Evolutionary conservation across 495 filamentous ascomycete genomes (phyloP).

Genomic region (Neurospora sp.): DNA sequence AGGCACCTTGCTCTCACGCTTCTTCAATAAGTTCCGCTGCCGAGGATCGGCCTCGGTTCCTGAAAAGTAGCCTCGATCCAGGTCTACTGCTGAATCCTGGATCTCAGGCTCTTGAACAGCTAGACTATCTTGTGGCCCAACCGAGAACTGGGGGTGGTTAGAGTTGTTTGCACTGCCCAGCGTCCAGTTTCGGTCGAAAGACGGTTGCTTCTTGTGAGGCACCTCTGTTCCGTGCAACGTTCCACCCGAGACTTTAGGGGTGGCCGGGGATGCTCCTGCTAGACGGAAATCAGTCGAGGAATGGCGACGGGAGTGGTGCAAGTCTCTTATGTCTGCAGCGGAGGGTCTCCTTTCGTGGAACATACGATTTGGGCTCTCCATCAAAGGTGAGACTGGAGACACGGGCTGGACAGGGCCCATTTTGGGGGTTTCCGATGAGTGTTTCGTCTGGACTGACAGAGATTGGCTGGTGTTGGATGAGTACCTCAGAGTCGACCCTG

Average conservation of each 20-base stretch:
- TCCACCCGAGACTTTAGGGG: constrained; percentile 25
- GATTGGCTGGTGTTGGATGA: constrained; percentile 26
- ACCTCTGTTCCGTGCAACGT: constrained; percentile 25
- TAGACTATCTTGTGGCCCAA: constrained; percentile 31
- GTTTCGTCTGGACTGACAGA: constrained; percentile 30
- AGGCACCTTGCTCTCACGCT: constrained; percentile 51
- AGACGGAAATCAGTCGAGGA: constrained; percentile 71
- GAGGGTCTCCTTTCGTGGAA: constrained; percentile 49
- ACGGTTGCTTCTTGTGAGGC: constrained; percentile 69
- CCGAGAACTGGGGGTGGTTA: constrained; percentile 30
- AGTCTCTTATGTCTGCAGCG: constrained; percentile 72
- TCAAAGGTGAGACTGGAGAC: constrained; percentile 35
- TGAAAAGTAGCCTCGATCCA: constrained; percentile 92
- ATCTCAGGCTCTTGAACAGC: constrained; percentile 21
- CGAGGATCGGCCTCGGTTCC: constrained; percentile 73
- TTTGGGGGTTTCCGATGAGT: constrained; percentile 34
- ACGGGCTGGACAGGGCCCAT: constrained; percentile 26
- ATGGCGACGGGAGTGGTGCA: constrained; percentile 79
- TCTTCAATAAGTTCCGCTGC: constrained; percentile 67
- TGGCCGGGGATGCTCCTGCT: constrained; percentile 20
- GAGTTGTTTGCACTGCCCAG: constrained; percentile 44
- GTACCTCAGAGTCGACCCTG: constrained; percentile 65
- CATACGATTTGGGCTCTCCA: constrained; percentile 46
- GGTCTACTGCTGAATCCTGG: constrained; percentile 41
- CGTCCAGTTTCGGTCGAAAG: constrained; percentile 87